Percentiles rank a stretch among this genome's conserved stretches.
These are phyloP conservation scores for Blastobotrys ciferrii DNA, from an alignment of 1,139 yeast genomes.

Conservation along the genomic window DNA sequence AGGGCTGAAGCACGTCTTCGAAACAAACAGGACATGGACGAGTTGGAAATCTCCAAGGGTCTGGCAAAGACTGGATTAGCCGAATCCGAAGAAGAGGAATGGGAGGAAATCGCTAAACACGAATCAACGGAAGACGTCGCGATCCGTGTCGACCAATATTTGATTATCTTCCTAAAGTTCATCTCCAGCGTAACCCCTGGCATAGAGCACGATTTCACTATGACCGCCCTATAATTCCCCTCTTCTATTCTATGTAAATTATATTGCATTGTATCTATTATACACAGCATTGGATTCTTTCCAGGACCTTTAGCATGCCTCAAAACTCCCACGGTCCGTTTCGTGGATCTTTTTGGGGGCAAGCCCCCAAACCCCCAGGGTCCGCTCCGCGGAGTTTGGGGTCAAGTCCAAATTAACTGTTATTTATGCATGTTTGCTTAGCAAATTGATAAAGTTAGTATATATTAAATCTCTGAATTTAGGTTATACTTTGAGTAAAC, in stretches of 20 bases:
- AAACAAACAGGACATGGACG: constrained; percentile 29
- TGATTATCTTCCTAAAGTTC: constrained; percentile 84
- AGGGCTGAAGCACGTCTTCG: constrained; percentile 47
- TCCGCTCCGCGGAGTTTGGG: too few relatives aligned
- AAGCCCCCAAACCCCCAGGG: too few relatives aligned
- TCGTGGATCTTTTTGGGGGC: too few relatives aligned
- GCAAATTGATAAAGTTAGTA: too few relatives aligned
- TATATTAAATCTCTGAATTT: too few relatives aligned
- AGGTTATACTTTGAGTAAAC: too few relatives aligned
- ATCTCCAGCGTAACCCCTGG: constrained; percentile 98
- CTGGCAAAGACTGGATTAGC: constrained; percentile 47
- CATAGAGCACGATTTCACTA: constrained; percentile 93
- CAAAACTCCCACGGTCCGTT: background rate
- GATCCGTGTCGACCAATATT: constrained; percentile 84
- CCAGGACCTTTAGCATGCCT: background rate
- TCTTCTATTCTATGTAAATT: background rate
- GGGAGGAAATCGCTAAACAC: constrained; percentile 40
- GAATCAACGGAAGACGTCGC: constrained; percentile 39
- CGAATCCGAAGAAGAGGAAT: constrained; percentile 39
- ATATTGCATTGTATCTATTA: background rate
- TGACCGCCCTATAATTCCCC: constrained; percentile 56
- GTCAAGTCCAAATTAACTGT: too few relatives aligned
- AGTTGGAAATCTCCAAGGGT: constrained; percentile 37
- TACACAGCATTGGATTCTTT: background rate
- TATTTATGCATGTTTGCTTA: too few relatives aligned